phyloP scores from a whole-genome alignment of 495 filamentous ascomycete genomes.

The Pyrenopolyporus hunteri region DNA sequence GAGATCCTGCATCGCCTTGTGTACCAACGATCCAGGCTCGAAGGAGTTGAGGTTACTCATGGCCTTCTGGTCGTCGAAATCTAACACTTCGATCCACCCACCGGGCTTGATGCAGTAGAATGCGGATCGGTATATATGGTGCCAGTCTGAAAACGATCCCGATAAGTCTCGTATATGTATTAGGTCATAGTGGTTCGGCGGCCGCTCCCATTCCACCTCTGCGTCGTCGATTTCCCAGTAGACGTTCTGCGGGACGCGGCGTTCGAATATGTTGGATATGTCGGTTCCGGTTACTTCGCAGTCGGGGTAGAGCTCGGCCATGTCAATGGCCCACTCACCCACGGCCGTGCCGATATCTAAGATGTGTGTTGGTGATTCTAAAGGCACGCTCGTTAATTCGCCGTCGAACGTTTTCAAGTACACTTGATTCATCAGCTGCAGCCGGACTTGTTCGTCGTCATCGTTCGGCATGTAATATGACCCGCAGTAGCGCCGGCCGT shows the following conservation, averaged over 20 bases:
- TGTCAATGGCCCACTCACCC: conserved; percentile 77
- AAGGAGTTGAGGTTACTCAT: conserved; percentile 50
- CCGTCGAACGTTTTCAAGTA: conserved; percentile 66
- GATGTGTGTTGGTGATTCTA: conserved; percentile 62
- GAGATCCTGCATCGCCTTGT: conserved; percentile 44
- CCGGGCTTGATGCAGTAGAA: conserved; percentile 65
- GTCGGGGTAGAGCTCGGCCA: conserved; percentile 67
- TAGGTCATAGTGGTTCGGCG: conserved; percentile 65
- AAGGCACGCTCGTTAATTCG: conserved; percentile 63
- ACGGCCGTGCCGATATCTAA: conserved; percentile 73
- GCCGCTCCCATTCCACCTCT: conserved; percentile 62
- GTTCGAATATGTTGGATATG: conserved; percentile 64
- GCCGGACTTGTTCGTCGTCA: conserved; percentile 71
- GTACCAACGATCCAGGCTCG: conserved; percentile 46
- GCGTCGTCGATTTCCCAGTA: conserved; percentile 76
- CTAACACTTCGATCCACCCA: conserved; percentile 69
- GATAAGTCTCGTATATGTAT: conserved; percentile 69
- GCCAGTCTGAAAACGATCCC: conserved; percentile 70
- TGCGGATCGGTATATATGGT: conserved; percentile 63
- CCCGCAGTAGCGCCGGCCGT: conserved; percentile 71
- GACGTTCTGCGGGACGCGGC: conserved; percentile 64
- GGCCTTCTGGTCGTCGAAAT: conserved; percentile 56
- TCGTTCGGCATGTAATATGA: conserved; percentile 81
- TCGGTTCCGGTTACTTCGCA: conserved; percentile 73
- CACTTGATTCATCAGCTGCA: conserved; percentile 70